Evolutionary conservation across 805 yeast species (phyloP), one percentile per base, ranked within the genome.

Genomic region (Kazachstania taianensis): DNA sequence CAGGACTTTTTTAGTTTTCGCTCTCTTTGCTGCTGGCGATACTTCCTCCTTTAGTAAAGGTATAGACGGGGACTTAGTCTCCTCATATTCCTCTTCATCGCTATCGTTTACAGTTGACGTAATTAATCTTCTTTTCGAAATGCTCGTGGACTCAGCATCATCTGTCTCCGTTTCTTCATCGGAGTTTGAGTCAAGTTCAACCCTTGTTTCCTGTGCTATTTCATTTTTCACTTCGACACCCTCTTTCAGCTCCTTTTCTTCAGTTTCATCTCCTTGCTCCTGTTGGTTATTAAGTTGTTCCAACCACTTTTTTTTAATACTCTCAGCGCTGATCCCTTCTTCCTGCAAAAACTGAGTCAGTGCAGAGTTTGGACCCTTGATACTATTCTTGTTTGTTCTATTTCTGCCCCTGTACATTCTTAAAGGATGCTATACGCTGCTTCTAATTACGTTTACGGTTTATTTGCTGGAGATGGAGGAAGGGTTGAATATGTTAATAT

Each of bases 281-380:
- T 55, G 55, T n/a, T n/a, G n/a, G n/a, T n/a, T n/a, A n/a, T n/a
- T n/a, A n/a, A n/a, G n/a, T 22, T 59, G 57, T 35, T 56, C 59
- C 41, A 55, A 41, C 55, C 64, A 68, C 39, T 68, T 53, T 33
- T 62, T 62, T 50, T 86, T 67, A 53, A 85, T 85, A 28, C 74
- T 76, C 39, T 77, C 85, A 1, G 95, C 85, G 50, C 66, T 81
- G 60, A 87, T 87, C 24, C 96, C 96, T 57, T 86, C 94, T 38
- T 81, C 84, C 33, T 86, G 67, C 41, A 87, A 67, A 50, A 87
- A 87, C 57, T 82, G 92, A 0, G 96, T 87, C 45, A 87, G 65
- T 0, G 96, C 96, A 46, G 94, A 80, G 62, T 83, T 84, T 30
- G 94, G 72, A 1, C 72, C 72, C 41, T 63, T 57, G 39, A 66